Evolutionary conservation across 805 yeast species (phyloP).

Genomic region (Saturnispora besseyi): DNA sequence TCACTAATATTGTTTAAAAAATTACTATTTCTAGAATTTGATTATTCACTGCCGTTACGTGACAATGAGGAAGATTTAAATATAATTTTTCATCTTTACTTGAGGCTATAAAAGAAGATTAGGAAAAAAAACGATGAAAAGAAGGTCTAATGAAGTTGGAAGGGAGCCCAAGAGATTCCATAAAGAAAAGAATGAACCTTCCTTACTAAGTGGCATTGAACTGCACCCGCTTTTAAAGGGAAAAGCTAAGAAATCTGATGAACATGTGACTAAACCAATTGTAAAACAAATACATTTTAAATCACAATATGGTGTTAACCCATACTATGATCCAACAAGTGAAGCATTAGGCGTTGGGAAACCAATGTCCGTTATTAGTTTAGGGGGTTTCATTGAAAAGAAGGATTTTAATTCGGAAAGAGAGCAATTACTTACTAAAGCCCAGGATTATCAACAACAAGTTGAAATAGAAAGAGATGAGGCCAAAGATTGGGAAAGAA

Average conservation of each 20-base stretch:
- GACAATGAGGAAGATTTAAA: background rate
- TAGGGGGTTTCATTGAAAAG: background rate
- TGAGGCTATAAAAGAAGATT: background rate
- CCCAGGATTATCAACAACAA: background rate
- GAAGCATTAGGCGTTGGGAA: background rate
- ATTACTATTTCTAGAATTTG: too few relatives aligned
- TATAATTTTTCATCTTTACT: background rate
- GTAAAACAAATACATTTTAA: background rate
- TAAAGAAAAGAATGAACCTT: slow-evolving; percentile 4
- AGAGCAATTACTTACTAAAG: background rate
- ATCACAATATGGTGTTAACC: background rate
- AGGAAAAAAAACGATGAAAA: background rate
- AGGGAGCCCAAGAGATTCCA: background rate
- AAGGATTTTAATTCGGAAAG: background rate
- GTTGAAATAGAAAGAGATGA: slow-evolving; percentile 22
- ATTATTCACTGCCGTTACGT: too few relatives aligned
- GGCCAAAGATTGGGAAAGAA: slow-evolving; percentile 25
- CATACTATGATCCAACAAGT: slow-evolving; percentile 3
- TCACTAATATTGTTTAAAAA: too few relatives aligned
- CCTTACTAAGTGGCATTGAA: slow-evolving; percentile 18
- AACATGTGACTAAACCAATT: background rate
- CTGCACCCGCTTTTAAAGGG: slow-evolving; percentile 24
- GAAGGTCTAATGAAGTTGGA: background rate
- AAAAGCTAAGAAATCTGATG: background rate
- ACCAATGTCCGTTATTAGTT: background rate